Conservation (phyloP, 2,329 filamentous ascomycete genomes). For the Cryphonectria naterciae region DNA sequence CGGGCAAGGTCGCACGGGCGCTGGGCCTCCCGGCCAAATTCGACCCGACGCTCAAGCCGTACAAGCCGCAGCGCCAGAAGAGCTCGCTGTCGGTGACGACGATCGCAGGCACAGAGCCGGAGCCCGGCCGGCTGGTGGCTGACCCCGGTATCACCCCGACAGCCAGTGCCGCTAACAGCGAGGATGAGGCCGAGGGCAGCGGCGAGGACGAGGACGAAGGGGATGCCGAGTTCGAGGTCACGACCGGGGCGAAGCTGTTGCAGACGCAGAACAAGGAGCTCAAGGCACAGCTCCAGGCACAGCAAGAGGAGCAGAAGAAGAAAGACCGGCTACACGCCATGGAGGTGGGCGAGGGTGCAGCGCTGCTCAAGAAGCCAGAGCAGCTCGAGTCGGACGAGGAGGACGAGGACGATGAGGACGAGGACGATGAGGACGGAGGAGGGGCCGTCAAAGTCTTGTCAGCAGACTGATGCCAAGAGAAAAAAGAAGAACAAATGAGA, state of each 20-base stretch:
- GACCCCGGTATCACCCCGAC: constrained; percentile 29
- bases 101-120: constrained; percentile 17
- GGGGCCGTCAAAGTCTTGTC: constrained; percentile 20
- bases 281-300: constrained; percentile 36
- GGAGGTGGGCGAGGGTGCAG: constrained; percentile 62
- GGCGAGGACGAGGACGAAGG: constrained; percentile 48
- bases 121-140: constrained; percentile 29
- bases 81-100: constrained; percentile 36
- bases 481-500: neutral
- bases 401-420: constrained; percentile 31
- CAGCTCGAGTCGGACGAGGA: constrained; percentile 34
- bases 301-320: constrained; percentile 45
- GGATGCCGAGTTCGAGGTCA: constrained; percentile 49
- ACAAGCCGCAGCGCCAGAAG: constrained; percentile 38
- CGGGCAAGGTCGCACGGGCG: constrained; percentile 66
- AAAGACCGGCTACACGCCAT: constrained; percentile 62
- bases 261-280: constrained; percentile 51
- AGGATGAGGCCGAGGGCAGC: constrained; percentile 29
- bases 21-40: constrained; percentile 65
- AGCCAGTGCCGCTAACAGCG: constrained; percentile 32
- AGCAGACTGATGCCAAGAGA: neutral
- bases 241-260: constrained; percentile 45
- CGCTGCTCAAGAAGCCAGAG: constrained; percentile 42
- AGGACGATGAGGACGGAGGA: constrained; percentile 28
- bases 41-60: constrained; percentile 66